phyloP scores from a whole-genome alignment of 495 filamentous ascomycete species.

The Penicillium waksmanii region DNA sequence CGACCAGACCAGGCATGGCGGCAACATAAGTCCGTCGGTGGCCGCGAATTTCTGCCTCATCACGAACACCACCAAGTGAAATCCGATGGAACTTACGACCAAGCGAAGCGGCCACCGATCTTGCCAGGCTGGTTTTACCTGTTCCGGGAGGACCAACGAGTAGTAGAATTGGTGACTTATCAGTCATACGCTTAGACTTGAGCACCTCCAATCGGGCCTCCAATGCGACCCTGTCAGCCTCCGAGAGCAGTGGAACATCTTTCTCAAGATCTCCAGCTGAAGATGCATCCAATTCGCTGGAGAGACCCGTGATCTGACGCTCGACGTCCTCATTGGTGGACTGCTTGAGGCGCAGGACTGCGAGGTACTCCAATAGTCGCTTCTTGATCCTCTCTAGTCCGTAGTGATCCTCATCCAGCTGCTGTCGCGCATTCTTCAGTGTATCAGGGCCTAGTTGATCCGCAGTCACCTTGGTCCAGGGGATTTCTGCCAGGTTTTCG shows the following conservation, averaged over 20 bases:
- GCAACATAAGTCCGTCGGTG: slow-evolving; percentile 97
- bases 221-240: slow-evolving; percentile 49
- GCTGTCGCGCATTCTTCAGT: slow-evolving; percentile 76
- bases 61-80: slow-evolving; percentile 91
- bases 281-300: slow-evolving; percentile 57
- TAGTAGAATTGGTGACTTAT: slow-evolving; percentile 95
- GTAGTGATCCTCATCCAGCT: slow-evolving; percentile 95
- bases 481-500: slow-evolving; percentile 92
- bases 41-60: slow-evolving; percentile 96
- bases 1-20: slow-evolving; percentile 95
- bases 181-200: slow-evolving; percentile 75
- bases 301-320: slow-evolving; percentile 68
- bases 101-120: slow-evolving; percentile 87
- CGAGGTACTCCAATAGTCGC: slow-evolving; percentile 91
- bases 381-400: slow-evolving; percentile 98
- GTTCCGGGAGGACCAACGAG: slow-evolving; percentile 94
- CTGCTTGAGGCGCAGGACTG: slow-evolving; percentile 92
- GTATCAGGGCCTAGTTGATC: slow-evolving; percentile 87
- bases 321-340: slow-evolving; percentile 80
- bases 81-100: slow-evolving; percentile 97
- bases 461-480: slow-evolving; percentile 85
- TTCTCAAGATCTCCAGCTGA: slow-evolving; percentile 49
- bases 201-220: slow-evolving; percentile 68
- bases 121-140: slow-evolving; percentile 95
- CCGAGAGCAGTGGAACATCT: slow-evolving; percentile 35